A percentile compares a stretch with the other conserved stretches of the same genome.
These are phyloP conservation scores for Paracamarosporium sp. DNA, from an alignment of 2,329 filamentous ascomycete genomes.

Conservation along the genomic window DNA sequence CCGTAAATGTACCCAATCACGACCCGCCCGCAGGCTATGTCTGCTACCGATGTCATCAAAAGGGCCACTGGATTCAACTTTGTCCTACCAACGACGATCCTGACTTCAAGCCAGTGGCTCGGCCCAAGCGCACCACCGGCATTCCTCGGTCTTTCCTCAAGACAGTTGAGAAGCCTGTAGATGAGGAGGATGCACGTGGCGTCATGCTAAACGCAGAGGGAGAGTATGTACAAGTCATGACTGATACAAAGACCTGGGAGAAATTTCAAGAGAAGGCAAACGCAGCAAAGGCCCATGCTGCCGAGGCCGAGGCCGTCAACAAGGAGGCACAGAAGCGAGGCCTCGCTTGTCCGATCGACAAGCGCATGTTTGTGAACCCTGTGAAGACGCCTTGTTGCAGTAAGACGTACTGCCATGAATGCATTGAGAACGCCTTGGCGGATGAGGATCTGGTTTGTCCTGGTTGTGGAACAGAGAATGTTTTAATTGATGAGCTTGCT, in stretches of 20 bases:
- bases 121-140: constrained; percentile 94
- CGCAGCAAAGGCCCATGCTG: constrained; percentile 81
- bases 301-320: constrained; percentile 76
- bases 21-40: constrained; percentile 93
- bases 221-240: constrained; percentile 95
- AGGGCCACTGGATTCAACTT: constrained; percentile 98
- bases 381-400: constrained; percentile 99
- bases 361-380: constrained; percentile 97
- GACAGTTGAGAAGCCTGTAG: constrained; percentile 89
- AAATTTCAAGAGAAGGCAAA: constrained; percentile 95
- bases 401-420: constrained; percentile 99
- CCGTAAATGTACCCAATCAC: constrained; percentile 83
- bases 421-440: constrained; percentile 98
- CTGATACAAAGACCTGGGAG: constrained; percentile 95
- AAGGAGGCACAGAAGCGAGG: constrained; percentile 89
- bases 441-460: constrained; percentile 98
- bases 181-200: constrained; percentile 84
- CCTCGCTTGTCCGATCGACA: constrained; percentile 93
- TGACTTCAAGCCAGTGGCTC: constrained; percentile 89
- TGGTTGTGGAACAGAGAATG: constrained; percentile 86
- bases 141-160: constrained; percentile 96
- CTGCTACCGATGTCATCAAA: constrained; percentile 94
- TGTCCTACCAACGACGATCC: constrained; percentile 99
- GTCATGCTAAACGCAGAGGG: constrained; percentile 98
- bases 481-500: constrained; percentile 89